Evolutionary conservation across 257 asterid species (phyloP).

Genomic region (Solanum corneliomulleri): DNA sequence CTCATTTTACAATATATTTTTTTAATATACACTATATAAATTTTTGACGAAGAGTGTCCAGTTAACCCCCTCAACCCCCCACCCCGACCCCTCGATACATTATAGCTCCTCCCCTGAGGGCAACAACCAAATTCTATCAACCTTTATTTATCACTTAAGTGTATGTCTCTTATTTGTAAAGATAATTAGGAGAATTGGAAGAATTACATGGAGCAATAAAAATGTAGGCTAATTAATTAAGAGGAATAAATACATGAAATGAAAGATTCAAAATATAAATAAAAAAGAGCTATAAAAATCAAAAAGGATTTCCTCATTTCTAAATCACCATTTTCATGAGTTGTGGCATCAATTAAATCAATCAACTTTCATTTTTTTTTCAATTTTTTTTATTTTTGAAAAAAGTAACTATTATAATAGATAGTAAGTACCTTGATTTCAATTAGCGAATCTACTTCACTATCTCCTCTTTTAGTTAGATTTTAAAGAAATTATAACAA

Average conservation of each 20-base stretch:
- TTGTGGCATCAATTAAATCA: background rate
- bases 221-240: no score
- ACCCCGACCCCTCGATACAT: no score
- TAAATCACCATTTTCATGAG: background rate
- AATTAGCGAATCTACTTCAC: background rate
- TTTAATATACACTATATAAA: no score
- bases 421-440: background rate
- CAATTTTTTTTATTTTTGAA: no score
- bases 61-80: no score
- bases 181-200: background rate
- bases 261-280: background rate
- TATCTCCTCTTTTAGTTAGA: background rate
- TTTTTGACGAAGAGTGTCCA: no score
- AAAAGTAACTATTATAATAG: background rate
- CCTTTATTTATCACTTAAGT: background rate
- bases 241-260: background rate
- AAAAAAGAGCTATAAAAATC: background rate
- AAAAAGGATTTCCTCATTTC: background rate
- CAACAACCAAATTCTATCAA: background rate
- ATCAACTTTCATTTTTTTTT: background rate
- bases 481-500: background rate
- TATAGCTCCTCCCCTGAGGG: no score
- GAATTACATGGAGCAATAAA: background rate
- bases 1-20: no score
- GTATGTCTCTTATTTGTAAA: background rate